Conservation (phyloP, 2,329 filamentous ascomycete species). For the Ophiostoma novo-ulmi region DNA sequence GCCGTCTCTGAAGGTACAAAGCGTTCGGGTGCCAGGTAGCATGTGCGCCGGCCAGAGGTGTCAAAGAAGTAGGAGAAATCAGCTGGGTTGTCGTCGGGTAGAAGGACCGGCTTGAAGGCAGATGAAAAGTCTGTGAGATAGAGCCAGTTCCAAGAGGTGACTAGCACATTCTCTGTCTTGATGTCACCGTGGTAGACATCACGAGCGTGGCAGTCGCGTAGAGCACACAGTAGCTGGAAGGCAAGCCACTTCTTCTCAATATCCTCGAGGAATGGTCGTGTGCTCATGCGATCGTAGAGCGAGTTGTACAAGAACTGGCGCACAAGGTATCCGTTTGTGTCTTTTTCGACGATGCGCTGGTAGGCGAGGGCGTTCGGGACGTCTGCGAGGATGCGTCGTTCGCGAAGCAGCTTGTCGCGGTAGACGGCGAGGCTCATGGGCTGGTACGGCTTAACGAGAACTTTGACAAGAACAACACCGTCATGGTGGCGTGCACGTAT, state of each 20-base stretch:
- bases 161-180: constrained; percentile 93
- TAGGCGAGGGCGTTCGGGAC: constrained; percentile 89
- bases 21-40: constrained; percentile 90
- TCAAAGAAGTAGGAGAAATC: constrained; percentile 99
- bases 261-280: constrained; percentile 89
- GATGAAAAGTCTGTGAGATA: constrained; percentile 97
- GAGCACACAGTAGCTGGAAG: constrained; percentile 86
- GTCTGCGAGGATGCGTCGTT: constrained; percentile 71
- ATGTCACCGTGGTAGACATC: constrained; percentile 96
- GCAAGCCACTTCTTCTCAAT: constrained; percentile 99
- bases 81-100: constrained; percentile 93
- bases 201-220: constrained; percentile 83
- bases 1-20: constrained; percentile 70
- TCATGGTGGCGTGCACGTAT: constrained; percentile 85
- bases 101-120: constrained; percentile 85
- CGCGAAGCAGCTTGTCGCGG: constrained; percentile 68
- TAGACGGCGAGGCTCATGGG: constrained; percentile 76
- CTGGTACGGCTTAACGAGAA: constrained; percentile 86
- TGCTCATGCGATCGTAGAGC: constrained; percentile 93
- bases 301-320: constrained; percentile 96
- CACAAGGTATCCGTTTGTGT: constrained; percentile 85
- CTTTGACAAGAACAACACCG: constrained; percentile 88
- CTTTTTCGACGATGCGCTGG: constrained; percentile 85
- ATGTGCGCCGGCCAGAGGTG: constrained; percentile 82
- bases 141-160: constrained; percentile 99